Evolutionary conservation across 257 asterid genomes (phyloP).

Genomic region (Orobanche coerulescens): DNA sequence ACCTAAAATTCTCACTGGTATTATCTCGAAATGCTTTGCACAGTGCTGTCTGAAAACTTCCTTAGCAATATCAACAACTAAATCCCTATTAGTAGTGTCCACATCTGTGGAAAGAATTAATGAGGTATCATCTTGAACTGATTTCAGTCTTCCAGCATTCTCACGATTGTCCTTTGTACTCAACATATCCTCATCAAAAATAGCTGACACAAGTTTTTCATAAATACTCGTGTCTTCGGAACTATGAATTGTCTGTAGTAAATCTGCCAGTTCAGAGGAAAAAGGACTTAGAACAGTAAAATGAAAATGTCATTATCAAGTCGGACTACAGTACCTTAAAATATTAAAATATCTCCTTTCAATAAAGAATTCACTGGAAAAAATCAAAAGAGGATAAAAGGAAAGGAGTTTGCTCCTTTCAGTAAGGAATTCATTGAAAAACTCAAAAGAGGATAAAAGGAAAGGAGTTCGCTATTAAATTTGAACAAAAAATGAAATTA

Average conservation of each 20-base stretch:
- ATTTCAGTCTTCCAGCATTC: constrained; percentile 49
- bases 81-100: constrained; percentile 62
- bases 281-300: constrained; percentile 16
- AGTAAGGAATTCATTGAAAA: background rate
- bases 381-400: background rate
- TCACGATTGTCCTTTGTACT: constrained; percentile 41
- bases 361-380: background rate
- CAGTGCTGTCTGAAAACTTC: constrained; percentile 71
- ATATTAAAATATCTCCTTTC: constrained; percentile 12
- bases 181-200: constrained; percentile 63
- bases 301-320: constrained; percentile 16
- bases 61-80: constrained; percentile 48
- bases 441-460: background rate
- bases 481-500: background rate
- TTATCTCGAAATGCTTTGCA: constrained; percentile 81
- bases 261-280: constrained; percentile 44
- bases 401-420: constrained; percentile 11
- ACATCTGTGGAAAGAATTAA: constrained; percentile 46
- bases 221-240: constrained; percentile 67
- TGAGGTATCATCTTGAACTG: constrained; percentile 46
- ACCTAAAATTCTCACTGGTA: constrained; percentile 67
- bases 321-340: constrained; percentile 7
- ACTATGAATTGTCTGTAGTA: constrained; percentile 66
- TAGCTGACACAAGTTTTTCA: constrained; percentile 71
- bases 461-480: background rate